A percentile compares a stretch with the other conserved stretches of the same genome.
These are phyloP conservation scores for Ephemerocybe angulata DNA, from an alignment of 768 basidiomycete species.

Conservation along the genomic window DNA sequence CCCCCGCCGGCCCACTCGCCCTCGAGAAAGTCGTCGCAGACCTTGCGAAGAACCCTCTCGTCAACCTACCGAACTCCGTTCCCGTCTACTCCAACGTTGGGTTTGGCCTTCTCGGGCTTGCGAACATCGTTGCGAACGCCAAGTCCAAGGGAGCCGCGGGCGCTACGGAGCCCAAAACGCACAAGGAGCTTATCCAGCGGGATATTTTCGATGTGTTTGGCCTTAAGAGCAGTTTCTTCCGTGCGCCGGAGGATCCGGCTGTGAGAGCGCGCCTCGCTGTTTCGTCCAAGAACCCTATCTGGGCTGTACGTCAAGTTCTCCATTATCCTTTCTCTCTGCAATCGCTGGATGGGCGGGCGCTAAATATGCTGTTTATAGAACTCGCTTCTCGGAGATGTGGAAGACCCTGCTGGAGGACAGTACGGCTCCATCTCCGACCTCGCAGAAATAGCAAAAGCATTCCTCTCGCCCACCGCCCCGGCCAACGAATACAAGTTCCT, in stretches of 20 bases:
- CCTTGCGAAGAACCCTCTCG: constrained; percentile 35
- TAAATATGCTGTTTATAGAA: constrained; percentile 27
- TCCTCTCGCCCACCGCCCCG: constrained; percentile 36
- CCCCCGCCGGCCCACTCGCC: constrained; percentile 12
- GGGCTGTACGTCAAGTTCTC: constrained; percentile 26
- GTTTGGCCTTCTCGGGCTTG: constrained; percentile 67
- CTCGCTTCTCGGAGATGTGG: constrained; percentile 32
- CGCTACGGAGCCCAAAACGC: constrained; percentile 27
- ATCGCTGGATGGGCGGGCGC: background rate
- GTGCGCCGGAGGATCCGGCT: constrained; percentile 29
- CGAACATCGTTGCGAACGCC: constrained; percentile 52
- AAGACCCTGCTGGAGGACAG: constrained; percentile 48
- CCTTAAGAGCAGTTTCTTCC: constrained; percentile 42
- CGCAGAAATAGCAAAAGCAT: constrained; percentile 25
- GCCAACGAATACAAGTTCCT: constrained; percentile 28
- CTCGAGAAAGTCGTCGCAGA: constrained; percentile 27
- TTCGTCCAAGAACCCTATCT: constrained; percentile 27
- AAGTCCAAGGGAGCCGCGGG: constrained; percentile 28
- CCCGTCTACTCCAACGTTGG: constrained; percentile 77
- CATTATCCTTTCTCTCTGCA: too few species aligned
- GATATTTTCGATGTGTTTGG: constrained; percentile 48
- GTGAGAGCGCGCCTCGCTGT: constrained; percentile 35
- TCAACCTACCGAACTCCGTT: constrained; percentile 41
- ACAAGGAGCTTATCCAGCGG: constrained; percentile 41
- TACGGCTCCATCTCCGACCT: constrained; percentile 48